Evolutionary conservation across 441 rosid genomes (phyloP), one percentile per base, ranked within the genome.

Genomic region (Isatis lusitanica): DNA sequence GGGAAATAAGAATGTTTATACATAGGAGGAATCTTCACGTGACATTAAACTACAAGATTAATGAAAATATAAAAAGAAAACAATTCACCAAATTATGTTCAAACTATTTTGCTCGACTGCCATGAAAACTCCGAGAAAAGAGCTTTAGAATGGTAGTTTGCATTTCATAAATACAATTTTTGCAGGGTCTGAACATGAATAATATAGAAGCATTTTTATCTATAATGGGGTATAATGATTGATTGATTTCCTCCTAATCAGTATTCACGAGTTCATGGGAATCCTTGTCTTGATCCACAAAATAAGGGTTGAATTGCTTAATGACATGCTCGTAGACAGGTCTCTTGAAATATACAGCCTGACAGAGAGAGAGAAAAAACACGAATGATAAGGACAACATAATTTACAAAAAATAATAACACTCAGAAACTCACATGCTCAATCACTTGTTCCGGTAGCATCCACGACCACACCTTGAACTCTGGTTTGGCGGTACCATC

Each of bases 401-500:
- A 51, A 6, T 2, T 24, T 11, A 48, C 28, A 48, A 48, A 12
- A n/a, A 11, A 0, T 26, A 53, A 1, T 53, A 26, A 53, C 17
- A 7, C 0, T 47, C 52, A 53, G 58, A 53, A 53, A 26, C 58
- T 53, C 58, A 53, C 35, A 53, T 53, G 58, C 1, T 53, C 35
- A 53, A 53, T 53, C 17, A 53, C 58, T 53, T 53, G 58, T 53
- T 53, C 58, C 9, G 58, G 58, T 6, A 53, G 9, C 58, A 53
- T 53, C 58, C 58, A 53, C 58, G 58, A 53, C 58, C 58, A 53
- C 17, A 53, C 58, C 58, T 53, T 84, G 47, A 85, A 89, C 83
- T 87, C 91, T 35, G 91, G 85, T 51, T 83, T 82, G 72, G 88
- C 91, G 6, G 88, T 80, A 35, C 91, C 88, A 24, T 89, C 91